Percentiles rank a stretch among this genome's conserved stretches.
Conservation (phyloP, 2,329 filamentous ascomycete genomes). For the Beauveria australis region DNA sequence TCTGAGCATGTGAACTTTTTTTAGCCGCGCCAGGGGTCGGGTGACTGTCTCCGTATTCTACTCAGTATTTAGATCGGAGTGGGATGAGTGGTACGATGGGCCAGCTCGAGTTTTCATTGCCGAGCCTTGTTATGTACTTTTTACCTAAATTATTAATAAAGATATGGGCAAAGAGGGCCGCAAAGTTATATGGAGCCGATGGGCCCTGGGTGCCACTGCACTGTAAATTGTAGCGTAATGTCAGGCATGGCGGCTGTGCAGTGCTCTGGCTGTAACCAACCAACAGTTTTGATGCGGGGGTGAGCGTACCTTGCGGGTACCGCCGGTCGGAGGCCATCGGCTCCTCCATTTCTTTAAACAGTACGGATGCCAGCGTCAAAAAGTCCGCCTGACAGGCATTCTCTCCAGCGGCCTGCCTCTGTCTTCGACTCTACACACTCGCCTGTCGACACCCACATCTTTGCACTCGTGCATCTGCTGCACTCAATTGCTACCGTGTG, state of each 20-base stretch:
- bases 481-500: neutral
- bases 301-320: slow-evolving; percentile 14
- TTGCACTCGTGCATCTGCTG: neutral
- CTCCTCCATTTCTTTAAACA: slow-evolving; percentile 6
- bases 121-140: slow-evolving; percentile 10
- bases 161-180: neutral
- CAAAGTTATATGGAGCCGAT: slow-evolving; percentile 4
- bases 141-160: slow-evolving; percentile 5
- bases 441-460: neutral
- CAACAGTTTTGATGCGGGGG: slow-evolving; percentile 9
- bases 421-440: neutral
- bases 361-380: neutral
- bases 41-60: neutral
- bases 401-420: neutral
- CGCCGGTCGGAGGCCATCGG: slow-evolving; percentile 18
- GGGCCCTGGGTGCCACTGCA: neutral
- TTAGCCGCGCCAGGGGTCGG: neutral
- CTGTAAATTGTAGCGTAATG: slow-evolving; percentile 6
- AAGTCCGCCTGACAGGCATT: neutral
- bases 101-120: neutral
- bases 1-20: neutral
- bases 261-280: neutral
- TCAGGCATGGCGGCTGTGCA: neutral
- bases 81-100: neutral
- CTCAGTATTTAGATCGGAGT: neutral